Evolutionary conservation across 2,329 filamentous ascomycete species (phyloP), one percentile per base, ranked within the genome.

Genomic region (Xylaria sp.): DNA sequence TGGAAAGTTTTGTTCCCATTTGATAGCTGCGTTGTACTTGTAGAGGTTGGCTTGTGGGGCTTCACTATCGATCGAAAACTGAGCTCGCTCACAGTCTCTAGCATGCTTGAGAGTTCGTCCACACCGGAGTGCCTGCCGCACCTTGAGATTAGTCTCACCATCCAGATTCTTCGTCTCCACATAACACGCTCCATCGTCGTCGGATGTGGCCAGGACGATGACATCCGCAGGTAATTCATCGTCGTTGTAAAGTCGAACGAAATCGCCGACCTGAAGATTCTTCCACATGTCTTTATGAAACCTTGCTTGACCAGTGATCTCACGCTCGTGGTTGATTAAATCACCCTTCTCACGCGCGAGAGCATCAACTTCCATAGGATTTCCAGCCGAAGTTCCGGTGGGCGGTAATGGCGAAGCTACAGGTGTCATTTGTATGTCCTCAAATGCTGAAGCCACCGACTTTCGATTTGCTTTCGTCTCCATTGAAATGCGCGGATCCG

Each of bases 141-240:
- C 94, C 81, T 99, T 99, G 70, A 99, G 83, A 76, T 99, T 99
- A 2, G 96, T 99, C 82, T 99, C 96, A 59, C 96, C 96, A 76
- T 99, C 96, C 83, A 99, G 79, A 78, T 97, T 98, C 84, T 98
- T 99, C 2, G 96, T 99, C 81, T 99, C 96, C 25, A 99, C 92
- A 75, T 97, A 99, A 80, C 96, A 99, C 43, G 93, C 93, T 59
- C 96, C 96, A 74, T 99, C 96, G 0, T 91, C 87, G 74, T 98
- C 96, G 2, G 96, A 97, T 0, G 96, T 98, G 2, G 96, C 93
- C 28, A 99, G 82, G 50, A 99, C 92, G 56, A 98, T 91, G 55
- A 99, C 85, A 80, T 99, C 96, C 56, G 96, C 95, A 1, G 96
- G 97, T 28, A 99, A 89, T 74, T 97, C 94, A 76, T 99, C 96